A percentile compares a stretch with the other conserved stretches of the same genome.
These are phyloP conservation scores for Pichia sp. DNA, from an alignment of 1,139 yeast species.

Conservation along the genomic window DNA sequence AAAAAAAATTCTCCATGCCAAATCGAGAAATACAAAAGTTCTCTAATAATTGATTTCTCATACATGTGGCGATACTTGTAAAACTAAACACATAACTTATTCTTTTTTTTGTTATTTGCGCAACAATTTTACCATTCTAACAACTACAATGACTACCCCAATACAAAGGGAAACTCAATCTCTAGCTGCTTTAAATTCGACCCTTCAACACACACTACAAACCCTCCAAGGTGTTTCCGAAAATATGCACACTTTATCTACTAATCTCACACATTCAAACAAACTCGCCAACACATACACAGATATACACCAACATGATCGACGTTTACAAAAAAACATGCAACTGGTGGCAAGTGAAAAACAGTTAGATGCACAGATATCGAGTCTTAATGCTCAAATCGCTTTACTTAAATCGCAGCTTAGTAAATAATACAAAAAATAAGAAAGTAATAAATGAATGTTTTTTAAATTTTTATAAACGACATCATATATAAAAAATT, in stretches of 20 bases:
- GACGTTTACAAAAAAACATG: background rate
- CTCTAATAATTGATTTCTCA: too few species aligned
- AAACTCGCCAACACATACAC: constrained; percentile 6
- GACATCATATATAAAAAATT: too few species aligned
- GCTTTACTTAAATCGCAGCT: background rate
- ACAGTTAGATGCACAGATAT: background rate
- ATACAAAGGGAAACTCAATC: constrained; percentile 3
- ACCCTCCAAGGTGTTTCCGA: constrained; percentile 3
- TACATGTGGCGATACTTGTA: too few species aligned
- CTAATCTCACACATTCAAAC: constrained; percentile 9
- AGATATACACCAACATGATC: constrained; percentile 9
- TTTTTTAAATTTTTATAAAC: too few species aligned
- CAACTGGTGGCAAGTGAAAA: background rate
- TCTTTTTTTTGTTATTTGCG: too few species aligned
- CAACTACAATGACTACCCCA: too few species aligned
- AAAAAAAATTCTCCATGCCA: too few species aligned
- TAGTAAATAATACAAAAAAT: too few species aligned
- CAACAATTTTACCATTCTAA: too few species aligned
- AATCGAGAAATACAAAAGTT: too few species aligned
- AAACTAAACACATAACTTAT: too few species aligned
- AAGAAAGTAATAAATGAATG: too few species aligned
- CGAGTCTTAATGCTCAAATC: background rate
- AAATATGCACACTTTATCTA: background rate
- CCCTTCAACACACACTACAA: background rate
- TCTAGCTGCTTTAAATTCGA: constrained; percentile 1